Conservation (phyloP, 2,329 filamentous ascomycete species). For the Neocucurbitaria cava region DNA sequence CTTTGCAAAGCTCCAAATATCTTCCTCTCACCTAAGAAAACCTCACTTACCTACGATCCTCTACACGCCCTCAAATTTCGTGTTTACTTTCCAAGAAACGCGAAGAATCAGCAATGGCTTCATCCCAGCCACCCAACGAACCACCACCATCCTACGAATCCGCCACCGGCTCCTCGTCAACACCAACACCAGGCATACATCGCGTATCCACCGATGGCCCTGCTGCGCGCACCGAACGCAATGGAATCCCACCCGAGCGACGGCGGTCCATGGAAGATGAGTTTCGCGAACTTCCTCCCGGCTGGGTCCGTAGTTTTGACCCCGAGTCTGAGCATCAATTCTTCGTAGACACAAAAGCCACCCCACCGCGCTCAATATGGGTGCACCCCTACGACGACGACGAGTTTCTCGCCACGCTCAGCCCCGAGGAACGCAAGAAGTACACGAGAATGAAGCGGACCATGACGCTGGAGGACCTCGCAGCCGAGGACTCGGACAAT, state of each 20-base stretch:
- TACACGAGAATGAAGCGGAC: constrained; percentile 50
- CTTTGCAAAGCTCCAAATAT: no score
- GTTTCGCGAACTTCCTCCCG: constrained; percentile 59
- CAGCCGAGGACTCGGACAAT: constrained; percentile 50
- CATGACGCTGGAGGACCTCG: constrained; percentile 53
- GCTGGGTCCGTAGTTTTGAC: constrained; percentile 67
- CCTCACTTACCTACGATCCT: neutral
- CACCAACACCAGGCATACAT: constrained; percentile 27
- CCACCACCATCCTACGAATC: constrained; percentile 45
- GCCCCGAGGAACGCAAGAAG: constrained; percentile 57
- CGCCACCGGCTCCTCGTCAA: constrained; percentile 32
- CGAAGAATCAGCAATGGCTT: constrained; percentile 23
- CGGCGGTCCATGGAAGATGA: constrained; percentile 70
- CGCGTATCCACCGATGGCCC: constrained; percentile 43
- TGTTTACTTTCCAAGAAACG: no score
- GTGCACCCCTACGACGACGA: constrained; percentile 68
- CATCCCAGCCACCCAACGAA: constrained; percentile 31
- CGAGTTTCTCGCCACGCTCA: constrained; percentile 58
- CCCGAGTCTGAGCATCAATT: constrained; percentile 63
- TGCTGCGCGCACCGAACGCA: constrained; percentile 47
- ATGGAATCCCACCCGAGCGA: constrained; percentile 60
- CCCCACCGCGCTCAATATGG: constrained; percentile 66
- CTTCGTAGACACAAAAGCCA: constrained; percentile 65
- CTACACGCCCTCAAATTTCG: neutral
- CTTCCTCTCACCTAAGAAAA: no score